These are phyloP conservation scores for Corynespora cassiicola DNA, from an alignment of 2,329 filamentous ascomycete species.

Conservation along the genomic window DNA sequence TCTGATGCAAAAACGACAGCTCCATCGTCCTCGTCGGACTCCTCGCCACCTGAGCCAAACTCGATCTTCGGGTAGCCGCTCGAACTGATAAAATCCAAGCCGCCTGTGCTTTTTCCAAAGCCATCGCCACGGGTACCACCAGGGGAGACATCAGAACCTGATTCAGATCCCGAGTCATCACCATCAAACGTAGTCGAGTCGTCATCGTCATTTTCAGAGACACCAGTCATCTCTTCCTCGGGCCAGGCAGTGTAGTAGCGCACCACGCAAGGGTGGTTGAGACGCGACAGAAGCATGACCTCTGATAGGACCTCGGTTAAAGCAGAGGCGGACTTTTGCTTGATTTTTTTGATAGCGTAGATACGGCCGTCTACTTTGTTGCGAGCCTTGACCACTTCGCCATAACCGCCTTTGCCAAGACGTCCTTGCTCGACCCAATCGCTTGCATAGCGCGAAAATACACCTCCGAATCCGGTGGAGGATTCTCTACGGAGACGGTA, in stretches of 20 bases:
- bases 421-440: conserved; percentile 92
- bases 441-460: conserved; percentile 78
- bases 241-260: conserved; percentile 97
- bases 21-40: conserved; percentile 40
- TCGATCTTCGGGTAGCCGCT: conserved; percentile 78
- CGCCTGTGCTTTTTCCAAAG: conserved; percentile 75
- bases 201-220: conserved; percentile 47
- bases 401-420: conserved; percentile 92
- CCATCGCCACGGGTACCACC: conserved; percentile 24
- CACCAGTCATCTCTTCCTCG: conserved; percentile 66
- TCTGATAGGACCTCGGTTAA: conserved; percentile 84
- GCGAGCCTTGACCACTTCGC: conserved; percentile 92
- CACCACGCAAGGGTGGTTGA: conserved; percentile 88
- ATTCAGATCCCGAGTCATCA: conserved; percentile 33
- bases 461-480: conserved; percentile 33
- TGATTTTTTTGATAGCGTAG: conserved; percentile 97
- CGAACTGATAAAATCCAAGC: conserved; percentile 90
- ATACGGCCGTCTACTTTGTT: conserved; percentile 93
- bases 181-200: conserved; percentile 33
- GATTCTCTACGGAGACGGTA: conserved; percentile 43
- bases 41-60: conserved; percentile 70
- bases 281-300: conserved; percentile 85
- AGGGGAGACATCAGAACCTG: conserved; percentile 33
- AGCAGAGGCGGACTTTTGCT: conserved; percentile 74
- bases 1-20: conserved; percentile 47